These are phyloP conservation scores for Sordariomycetes sp. DNA, from an alignment of 2,329 filamentous ascomycete genomes.

Conservation along the genomic window DNA sequence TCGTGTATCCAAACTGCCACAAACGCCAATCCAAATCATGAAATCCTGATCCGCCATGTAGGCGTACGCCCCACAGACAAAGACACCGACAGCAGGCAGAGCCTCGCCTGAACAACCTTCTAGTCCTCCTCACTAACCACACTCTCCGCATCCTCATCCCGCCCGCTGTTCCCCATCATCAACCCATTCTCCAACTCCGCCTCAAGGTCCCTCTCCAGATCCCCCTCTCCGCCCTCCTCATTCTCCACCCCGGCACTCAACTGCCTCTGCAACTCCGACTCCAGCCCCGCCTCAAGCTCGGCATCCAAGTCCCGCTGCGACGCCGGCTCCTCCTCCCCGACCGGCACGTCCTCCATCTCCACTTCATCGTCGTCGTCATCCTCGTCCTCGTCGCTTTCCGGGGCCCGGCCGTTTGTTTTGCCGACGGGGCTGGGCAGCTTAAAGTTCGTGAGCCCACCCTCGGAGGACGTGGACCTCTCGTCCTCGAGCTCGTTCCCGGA, in stretches of 20 bases:
- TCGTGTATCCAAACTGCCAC: background rate
- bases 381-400: slow-evolving; percentile 14
- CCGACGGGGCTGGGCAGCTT: slow-evolving; percentile 38
- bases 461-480: slow-evolving; percentile 19
- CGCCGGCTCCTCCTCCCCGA: background rate
- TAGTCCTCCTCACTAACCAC: slow-evolving; percentile 56
- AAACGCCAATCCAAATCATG: background rate
- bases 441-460: slow-evolving; percentile 21
- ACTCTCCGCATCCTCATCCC: slow-evolving; percentile 41
- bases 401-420: slow-evolving; percentile 12
- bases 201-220: slow-evolving; percentile 38
- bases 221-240: slow-evolving; percentile 15
- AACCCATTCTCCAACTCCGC: slow-evolving; percentile 44
- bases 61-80: background rate
- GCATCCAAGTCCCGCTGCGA: background rate
- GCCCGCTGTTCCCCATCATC: slow-evolving; percentile 22
- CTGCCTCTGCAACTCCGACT: slow-evolving; percentile 7
- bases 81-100: background rate
- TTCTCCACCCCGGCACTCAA: slow-evolving; percentile 6
- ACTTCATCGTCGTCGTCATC: slow-evolving; percentile 21
- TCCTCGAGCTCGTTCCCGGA: slow-evolving; percentile 34
- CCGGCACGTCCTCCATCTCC: slow-evolving; percentile 9
- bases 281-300: slow-evolving; percentile 9
- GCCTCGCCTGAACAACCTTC: background rate
- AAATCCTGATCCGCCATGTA: background rate